Evolutionary conservation across 1,284 basidiomycete genomes (phyloP).

Genomic region (Cutaneotrichosporon cavernicola): DNA sequence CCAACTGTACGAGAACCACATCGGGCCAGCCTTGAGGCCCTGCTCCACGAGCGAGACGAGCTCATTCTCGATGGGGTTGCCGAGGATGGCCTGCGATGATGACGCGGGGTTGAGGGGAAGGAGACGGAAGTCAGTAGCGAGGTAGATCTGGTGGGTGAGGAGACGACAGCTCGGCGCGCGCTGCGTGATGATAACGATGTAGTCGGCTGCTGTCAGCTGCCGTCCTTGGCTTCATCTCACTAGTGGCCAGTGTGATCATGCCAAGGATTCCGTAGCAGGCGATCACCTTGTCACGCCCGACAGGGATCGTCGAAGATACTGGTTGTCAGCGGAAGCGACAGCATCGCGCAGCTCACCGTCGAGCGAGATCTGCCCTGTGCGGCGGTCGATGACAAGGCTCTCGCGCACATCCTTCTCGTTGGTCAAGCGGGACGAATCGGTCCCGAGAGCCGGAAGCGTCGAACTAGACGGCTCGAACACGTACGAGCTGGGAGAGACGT

Average conservation of each 20-base stretch:
- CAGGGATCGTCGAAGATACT: conserved; percentile 47
- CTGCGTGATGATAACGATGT: conserved; percentile 83
- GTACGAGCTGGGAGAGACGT: conserved; percentile 50
- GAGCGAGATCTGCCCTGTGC: conserved; percentile 49
- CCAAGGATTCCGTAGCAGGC: conserved; percentile 80
- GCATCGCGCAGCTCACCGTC: conserved; percentile 42
- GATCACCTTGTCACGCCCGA: conserved; percentile 54
- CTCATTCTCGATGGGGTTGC: conserved; percentile 82
- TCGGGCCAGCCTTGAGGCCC: conserved; percentile 74
- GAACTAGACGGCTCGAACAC: conserved; percentile 51
- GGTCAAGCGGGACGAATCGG: conserved; percentile 28
- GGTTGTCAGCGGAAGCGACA: conserved; percentile 8
- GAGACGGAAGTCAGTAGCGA: conserved; percentile 87
- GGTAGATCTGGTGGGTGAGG: conserved; percentile 81
- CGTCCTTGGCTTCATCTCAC: conserved; percentile 54
- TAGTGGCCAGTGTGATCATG: conserved; percentile 77
- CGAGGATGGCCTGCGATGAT: conserved; percentile 60
- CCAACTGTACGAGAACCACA: conserved; percentile 89
- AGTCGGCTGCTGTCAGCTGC: conserved; percentile 67
- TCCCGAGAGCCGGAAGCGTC: conserved; percentile 23
- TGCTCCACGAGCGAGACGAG: conserved; percentile 80
- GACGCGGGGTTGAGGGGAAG: conserved; percentile 73
- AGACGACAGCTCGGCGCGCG: conserved; percentile 76
- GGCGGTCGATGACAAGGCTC: conserved; percentile 53
- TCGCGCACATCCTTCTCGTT: conserved; percentile 51